Evolutionary conservation across 805 yeast species (phyloP).

Genomic region (Peterozyma toletana): DNA sequence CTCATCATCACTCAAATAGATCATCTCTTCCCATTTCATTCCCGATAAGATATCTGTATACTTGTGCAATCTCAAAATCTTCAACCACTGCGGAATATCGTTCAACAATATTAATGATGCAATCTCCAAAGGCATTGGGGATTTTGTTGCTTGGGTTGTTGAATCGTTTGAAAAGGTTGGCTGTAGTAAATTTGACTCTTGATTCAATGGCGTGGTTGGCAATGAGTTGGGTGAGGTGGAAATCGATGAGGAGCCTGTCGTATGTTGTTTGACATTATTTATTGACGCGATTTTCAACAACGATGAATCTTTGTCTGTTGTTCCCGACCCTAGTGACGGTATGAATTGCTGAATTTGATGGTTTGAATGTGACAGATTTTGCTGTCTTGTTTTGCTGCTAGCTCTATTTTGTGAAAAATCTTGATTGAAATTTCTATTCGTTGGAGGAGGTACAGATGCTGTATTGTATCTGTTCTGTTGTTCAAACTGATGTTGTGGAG

Average conservation of each 20-base stretch:
- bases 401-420: neutral
- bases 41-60: constrained; percentile 80
- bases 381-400: neutral
- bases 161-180: neutral
- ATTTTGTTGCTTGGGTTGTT: constrained; percentile 16
- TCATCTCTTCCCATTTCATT: constrained; percentile 72
- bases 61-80: constrained; percentile 84
- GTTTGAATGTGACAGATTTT: constrained; percentile 10
- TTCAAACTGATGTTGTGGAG: neutral
- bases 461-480: constrained; percentile 8
- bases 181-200: constrained; percentile 11
- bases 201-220: neutral
- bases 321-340: constrained; percentile 1
- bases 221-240: constrained; percentile 1
- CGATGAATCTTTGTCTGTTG: constrained; percentile 3
- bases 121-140: constrained; percentile 43
- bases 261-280: constrained; percentile 8
- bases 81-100: constrained; percentile 90
- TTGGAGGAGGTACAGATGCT: constrained; percentile 8
- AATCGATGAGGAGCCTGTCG: constrained; percentile 2
- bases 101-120: constrained; percentile 48
- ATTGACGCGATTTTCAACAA: constrained; percentile 5
- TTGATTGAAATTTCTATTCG: neutral
- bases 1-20: constrained; percentile 60
- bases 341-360: constrained; percentile 5